Evolutionary conservation across 345 rosid species (phyloP).

Genomic region (Eucalyptus sideroxylon): DNA sequence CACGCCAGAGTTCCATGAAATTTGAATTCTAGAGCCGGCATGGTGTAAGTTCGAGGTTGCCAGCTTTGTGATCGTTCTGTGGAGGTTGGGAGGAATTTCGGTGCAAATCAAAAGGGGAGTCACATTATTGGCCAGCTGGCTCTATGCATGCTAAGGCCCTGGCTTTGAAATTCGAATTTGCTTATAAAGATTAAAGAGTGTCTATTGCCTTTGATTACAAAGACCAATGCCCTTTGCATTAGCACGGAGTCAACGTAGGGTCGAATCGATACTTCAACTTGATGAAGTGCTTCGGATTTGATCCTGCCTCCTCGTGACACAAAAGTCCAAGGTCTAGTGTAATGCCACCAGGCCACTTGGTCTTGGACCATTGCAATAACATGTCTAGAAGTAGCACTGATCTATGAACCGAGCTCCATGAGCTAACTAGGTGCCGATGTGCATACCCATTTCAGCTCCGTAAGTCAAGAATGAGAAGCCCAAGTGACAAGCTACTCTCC

Average conservation of each 20-base stretch:
- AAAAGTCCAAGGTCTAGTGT: not conserved
- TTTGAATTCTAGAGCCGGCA: not conserved
- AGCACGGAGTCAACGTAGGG: not conserved
- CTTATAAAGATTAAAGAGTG: not conserved
- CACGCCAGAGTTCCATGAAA: not conserved
- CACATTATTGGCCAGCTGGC: not conserved
- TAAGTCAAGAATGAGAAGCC: not conserved
- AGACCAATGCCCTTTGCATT: not conserved
- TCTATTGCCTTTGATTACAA: not conserved
- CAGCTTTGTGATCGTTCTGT: not conserved
- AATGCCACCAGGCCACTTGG: not conserved
- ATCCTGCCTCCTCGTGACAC: not conserved
- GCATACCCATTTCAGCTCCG: not conserved
- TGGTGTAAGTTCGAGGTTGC: not conserved
- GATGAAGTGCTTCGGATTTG: not conserved
- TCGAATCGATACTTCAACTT: not conserved
- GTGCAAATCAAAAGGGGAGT: not conserved
- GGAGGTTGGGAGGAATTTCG: not conserved
- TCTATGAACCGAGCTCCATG: not conserved
- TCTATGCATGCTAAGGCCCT: not conserved
- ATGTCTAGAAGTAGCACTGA: not conserved
- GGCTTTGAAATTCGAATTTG: not conserved
- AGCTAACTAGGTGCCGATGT: not conserved
- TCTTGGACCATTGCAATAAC: not conserved
- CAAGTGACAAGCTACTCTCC: not conserved